Base-by-base conservation (phyloP, 2,329 filamentous ascomycete genomes). In the Sodiomyces alkalinus region DNA sequence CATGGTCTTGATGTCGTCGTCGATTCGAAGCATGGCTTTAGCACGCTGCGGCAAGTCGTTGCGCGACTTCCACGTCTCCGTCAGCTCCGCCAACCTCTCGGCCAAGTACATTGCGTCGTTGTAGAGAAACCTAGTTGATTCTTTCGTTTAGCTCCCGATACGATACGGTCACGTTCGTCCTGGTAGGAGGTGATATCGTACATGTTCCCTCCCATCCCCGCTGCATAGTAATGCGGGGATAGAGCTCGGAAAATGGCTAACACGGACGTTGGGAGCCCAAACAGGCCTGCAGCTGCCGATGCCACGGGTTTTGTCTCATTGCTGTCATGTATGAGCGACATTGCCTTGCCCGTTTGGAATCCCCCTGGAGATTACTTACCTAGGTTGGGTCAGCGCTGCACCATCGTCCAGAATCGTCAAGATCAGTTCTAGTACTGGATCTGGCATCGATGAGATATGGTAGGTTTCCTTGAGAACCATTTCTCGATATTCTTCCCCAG, bases 401-500 rank as follows among this genome's bases (percentile, higher is more conserved):
- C 62, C 73, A 38, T 80, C 74, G 34, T 75, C 66, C 35, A 68
- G 48, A 17, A 76, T 63, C 9, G 58, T 45, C 14, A 61, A 56
- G 29, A 87, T 71, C 17, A 81, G 62, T 12, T 69, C 62, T 13
- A 86, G 60, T 9, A 96, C 73, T 4, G 75, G 70, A 35, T 83
- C 76, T 1, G 90, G 87, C 48, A 94, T 78, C 3, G 80, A 79
- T 0, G 87, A 94, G 28, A 93, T 80, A 33, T 75, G 80, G 49
- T 93, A 98, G 2, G 68, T 80, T 53, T 98, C 90, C 35, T 67
- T 79, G 24, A 96, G 55, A 0, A 80, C 79, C 33, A 96, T 56
- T 45, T 90, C 79, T 31, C 72, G 62, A 7, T 61, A 58, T 28
- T 43, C 33, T 22, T 60, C 34, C 4, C 51, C 41, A 6, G 41